Conservation (phyloP, 345 rosid genomes). For the Cardiospermum halicacabum region DNA sequence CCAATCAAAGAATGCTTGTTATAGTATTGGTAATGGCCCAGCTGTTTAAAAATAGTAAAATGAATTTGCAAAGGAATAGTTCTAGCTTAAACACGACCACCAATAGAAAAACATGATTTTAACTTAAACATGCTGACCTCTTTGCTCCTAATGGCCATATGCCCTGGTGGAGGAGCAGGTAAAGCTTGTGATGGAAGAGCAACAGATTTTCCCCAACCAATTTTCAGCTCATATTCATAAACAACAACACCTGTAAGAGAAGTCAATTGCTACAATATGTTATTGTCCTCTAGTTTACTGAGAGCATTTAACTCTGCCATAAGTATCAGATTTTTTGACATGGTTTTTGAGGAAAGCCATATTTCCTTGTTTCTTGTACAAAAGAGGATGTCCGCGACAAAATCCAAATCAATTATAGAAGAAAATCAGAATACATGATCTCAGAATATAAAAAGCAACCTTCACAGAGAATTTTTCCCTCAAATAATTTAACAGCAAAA, state of each 20-base stretch:
- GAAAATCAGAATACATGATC: neutral
- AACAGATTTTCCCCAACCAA: constrained; percentile 99
- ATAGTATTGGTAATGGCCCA: constrained; percentile 11
- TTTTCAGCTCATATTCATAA: constrained; percentile 91
- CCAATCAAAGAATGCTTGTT: constrained; percentile 23
- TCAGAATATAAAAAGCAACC: neutral
- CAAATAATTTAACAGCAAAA: neutral
- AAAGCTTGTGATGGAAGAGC: constrained; percentile 98
- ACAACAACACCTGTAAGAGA: constrained; percentile 74
- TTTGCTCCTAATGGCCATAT: constrained; percentile 98
- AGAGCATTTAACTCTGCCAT: neutral
- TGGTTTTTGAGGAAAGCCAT: neutral
- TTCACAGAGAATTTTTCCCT: neutral
- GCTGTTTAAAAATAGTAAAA: neutral
- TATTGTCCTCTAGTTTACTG: neutral
- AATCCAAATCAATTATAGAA: constrained; percentile 6
- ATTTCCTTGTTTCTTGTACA: neutral
- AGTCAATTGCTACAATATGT: constrained; percentile 8
- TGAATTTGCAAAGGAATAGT: neutral
- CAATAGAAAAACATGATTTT: constrained; percentile 4
- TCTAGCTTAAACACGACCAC: neutral
- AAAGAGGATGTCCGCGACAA: neutral
- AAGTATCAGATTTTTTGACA: neutral
- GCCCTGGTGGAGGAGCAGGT: constrained; percentile 99
- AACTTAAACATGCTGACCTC: constrained; percentile 54